phyloP scores from a whole-genome alignment of 148 eudicot genomes.

The Rheum nobile region DNA sequence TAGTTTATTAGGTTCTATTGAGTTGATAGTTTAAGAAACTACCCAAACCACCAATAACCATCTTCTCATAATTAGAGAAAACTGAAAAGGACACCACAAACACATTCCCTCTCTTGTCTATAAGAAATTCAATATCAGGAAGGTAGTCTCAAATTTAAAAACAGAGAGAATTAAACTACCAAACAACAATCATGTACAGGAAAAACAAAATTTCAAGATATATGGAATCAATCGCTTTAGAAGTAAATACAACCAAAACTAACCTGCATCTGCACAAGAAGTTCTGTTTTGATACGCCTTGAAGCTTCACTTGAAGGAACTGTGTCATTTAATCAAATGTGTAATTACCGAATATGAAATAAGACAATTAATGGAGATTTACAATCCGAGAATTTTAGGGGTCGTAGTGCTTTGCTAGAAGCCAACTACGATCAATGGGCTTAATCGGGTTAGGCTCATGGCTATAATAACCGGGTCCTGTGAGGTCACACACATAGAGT shows the following conservation, averaged over 20 bases:
- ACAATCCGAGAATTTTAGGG: too few species aligned
- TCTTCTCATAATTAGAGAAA: background rate
- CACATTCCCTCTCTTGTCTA: background rate
- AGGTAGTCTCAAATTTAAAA: background rate
- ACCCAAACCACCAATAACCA: background rate
- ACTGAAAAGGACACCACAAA: background rate
- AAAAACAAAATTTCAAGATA: background rate
- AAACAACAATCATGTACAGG: background rate
- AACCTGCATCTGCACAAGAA: conserved; percentile 99
- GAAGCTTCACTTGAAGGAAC: conserved; percentile 99
- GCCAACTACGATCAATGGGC: too few species aligned
- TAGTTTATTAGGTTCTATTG: background rate
- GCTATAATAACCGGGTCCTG: too few species aligned
- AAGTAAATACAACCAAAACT: background rate
- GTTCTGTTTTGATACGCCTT: conserved; percentile 93
- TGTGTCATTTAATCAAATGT: too few species aligned
- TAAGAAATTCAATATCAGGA: background rate
- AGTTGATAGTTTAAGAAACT: background rate
- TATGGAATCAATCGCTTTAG: background rate
- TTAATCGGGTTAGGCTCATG: too few species aligned
- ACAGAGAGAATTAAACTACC: background rate
- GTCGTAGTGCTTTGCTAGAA: too few species aligned
- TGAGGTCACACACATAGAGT: too few species aligned
- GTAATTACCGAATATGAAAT: too few species aligned
- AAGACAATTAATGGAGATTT: too few species aligned